Evolutionary conservation across 805 yeast species (phyloP).

Genomic region (Sugiyamaella mastotermitis): DNA sequence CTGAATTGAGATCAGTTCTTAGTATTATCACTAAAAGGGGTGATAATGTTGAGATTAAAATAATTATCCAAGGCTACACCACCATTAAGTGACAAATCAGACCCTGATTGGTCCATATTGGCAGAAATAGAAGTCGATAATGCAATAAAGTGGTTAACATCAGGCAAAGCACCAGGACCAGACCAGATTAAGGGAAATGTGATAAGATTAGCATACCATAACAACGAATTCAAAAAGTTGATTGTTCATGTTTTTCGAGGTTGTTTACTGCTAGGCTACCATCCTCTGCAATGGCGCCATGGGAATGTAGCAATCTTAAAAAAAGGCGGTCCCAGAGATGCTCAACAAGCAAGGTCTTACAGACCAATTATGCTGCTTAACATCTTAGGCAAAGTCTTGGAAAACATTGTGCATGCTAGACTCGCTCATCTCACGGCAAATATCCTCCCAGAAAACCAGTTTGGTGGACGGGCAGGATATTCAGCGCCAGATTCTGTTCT

Average conservation of each 20-base stretch:
- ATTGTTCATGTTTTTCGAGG: neutral
- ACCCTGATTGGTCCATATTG: too few species aligned
- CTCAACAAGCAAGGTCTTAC: neutral
- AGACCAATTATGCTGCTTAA: slow-evolving; percentile 3
- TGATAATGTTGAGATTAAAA: too few species aligned
- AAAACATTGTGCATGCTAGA: slow-evolving; percentile 3
- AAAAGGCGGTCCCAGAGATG: neutral
- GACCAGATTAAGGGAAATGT: neutral
- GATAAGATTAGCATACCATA: neutral
- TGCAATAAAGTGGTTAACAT: too few species aligned
- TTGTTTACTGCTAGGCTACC: neutral
- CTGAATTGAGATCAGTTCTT: too few species aligned
- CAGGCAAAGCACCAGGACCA: slow-evolving; percentile 1
- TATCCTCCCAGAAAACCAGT: slow-evolving; percentile 2
- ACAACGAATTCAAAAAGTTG: neutral
- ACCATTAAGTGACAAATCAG: too few species aligned
- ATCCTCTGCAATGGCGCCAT: neutral
- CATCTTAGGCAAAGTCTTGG: slow-evolving; percentile 4
- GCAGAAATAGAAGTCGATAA: too few species aligned
- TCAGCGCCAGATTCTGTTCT: slow-evolving; percentile 6
- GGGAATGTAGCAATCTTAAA: neutral
- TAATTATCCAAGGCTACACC: too few species aligned
- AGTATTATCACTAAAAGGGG: too few species aligned
- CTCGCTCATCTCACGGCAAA: slow-evolving; percentile 1
- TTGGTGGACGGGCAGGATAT: slow-evolving; percentile 5